Evolutionary conservation across 768 basidiomycete species (phyloP), one percentile per base, ranked within the genome.

Genomic region (Leccinellum rugosiceps): DNA sequence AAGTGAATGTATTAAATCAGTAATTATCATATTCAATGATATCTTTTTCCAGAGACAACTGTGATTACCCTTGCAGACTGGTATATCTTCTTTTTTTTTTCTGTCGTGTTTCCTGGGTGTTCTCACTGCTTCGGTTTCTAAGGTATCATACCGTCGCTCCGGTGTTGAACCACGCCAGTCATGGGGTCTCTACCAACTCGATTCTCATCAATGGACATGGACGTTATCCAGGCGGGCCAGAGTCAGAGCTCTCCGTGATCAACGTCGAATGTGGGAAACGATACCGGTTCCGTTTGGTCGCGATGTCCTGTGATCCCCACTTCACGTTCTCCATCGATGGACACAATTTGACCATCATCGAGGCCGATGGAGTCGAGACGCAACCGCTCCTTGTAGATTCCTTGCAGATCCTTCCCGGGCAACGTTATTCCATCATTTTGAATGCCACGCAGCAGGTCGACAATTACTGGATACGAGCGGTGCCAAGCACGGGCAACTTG

Each of bases 391-490:
- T 25, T 13, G 44, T 45, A 25, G 13, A 45, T 45, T 45, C 21
- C 3, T 21, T 45, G 11, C 44, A 45, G 15, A 45, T 45, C 11
- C 14, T 21, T 45, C 21, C 44, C 9, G 44, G 21, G 11, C 44
- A 45, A 15, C 44, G 44, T 13, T 45, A 45, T 2, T 45, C 44
- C 2, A 21, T 45, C 14, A 14, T 45, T 6, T 45, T 45, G 13
- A 45, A 45, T 21, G 44, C 44, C 44, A 74, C 78, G 38, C 74
- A 81, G 55, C 67, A 72, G 0, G 63, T 79, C 14, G 74, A 58
- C 13, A 85, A 84, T 65, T 85, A 84, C 68, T 86, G 82, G 80
- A 74, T 83, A 21, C 76, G 79, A 21, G 76, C 78, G 6, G 21
- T 45, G 44, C 44, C 44, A 11, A 25, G 14, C 13, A 23, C 21